These are phyloP conservation scores for Agaricus bisporus DNA, from an alignment of 768 basidiomycete species.

Conservation along the genomic window DNA sequence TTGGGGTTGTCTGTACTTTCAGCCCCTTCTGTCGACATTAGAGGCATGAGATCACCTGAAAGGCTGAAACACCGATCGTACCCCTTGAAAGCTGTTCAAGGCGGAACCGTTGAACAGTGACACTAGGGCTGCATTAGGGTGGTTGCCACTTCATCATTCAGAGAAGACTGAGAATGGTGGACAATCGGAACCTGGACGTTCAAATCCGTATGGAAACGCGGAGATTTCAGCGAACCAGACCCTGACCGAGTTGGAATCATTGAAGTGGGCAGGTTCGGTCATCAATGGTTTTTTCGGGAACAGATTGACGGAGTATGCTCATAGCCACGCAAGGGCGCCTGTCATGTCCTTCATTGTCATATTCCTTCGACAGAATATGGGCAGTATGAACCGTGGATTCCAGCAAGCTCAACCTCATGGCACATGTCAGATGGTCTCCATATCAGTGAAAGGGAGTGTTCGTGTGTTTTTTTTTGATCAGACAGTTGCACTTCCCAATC, in stretches of 20 bases:
- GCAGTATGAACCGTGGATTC: too few relatives aligned
- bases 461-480: too few relatives aligned
- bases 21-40: neutral
- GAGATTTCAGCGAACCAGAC: neutral
- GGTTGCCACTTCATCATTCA: constrained; percentile 4
- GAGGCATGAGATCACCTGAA: neutral
- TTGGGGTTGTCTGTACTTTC: too few relatives aligned
- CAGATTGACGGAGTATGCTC: too few relatives aligned
- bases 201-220: neutral
- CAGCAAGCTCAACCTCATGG: too few relatives aligned
- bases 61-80: constrained; percentile 6
- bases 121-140: too few relatives aligned
- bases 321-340: too few relatives aligned
- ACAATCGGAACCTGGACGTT: neutral
- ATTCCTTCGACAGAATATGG: neutral
- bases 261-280: neutral
- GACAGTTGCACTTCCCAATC: too few relatives aligned
- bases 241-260: neutral
- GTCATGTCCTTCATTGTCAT: neutral
- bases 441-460: too few relatives aligned
- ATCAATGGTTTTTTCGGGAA: too few relatives aligned
- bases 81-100: constrained; percentile 4
- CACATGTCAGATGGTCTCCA: too few relatives aligned
- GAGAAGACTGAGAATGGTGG: neutral
- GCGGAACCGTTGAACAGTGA: neutral